Conservation (phyloP, 1,284 basidiomycete species). For the Cutaneotrichosporon sp. region DNA sequence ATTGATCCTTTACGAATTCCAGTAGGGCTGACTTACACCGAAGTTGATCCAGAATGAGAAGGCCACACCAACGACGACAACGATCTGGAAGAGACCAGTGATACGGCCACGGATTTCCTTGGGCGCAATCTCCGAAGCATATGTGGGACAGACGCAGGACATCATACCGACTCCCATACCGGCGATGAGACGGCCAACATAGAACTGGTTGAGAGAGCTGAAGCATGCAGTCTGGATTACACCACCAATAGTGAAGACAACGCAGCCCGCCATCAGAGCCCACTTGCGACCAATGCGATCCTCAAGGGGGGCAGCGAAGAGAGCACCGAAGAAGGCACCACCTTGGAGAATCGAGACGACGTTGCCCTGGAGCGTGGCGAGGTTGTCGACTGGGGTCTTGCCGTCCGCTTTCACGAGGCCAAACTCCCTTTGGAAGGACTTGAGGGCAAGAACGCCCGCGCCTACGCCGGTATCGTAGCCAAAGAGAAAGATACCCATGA, state of each 20-base stretch:
- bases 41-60: slow-evolving; percentile 34
- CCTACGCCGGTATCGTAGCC: slow-evolving; percentile 48
- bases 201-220: slow-evolving; percentile 14
- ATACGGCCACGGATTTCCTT: slow-evolving; percentile 64
- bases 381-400: slow-evolving; percentile 25
- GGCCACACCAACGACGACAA: slow-evolving; percentile 54
- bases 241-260: slow-evolving; percentile 64
- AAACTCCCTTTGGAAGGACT: slow-evolving; percentile 61
- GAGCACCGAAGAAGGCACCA: slow-evolving; percentile 64
- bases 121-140: slow-evolving; percentile 71
- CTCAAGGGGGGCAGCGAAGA: slow-evolving; percentile 54
- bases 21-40: too few species aligned
- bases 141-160: slow-evolving; percentile 61
- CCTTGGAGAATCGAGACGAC: slow-evolving; percentile 70
- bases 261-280: slow-evolving; percentile 57
- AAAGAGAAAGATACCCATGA: slow-evolving; percentile 73
- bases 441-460: slow-evolving; percentile 48
- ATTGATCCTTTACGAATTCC: too few species aligned
- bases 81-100: slow-evolving; percentile 71
- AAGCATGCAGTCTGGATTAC: slow-evolving; percentile 51
- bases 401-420: slow-evolving; percentile 52
- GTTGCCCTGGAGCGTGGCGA: slow-evolving; percentile 46
- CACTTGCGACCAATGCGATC: slow-evolving; percentile 50
- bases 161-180: slow-evolving; percentile 61
- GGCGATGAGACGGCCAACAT: slow-evolving; percentile 61